These are phyloP conservation scores for Aspergillus neotritici DNA, from an alignment of 2,329 filamentous ascomycete species.

Conservation along the genomic window DNA sequence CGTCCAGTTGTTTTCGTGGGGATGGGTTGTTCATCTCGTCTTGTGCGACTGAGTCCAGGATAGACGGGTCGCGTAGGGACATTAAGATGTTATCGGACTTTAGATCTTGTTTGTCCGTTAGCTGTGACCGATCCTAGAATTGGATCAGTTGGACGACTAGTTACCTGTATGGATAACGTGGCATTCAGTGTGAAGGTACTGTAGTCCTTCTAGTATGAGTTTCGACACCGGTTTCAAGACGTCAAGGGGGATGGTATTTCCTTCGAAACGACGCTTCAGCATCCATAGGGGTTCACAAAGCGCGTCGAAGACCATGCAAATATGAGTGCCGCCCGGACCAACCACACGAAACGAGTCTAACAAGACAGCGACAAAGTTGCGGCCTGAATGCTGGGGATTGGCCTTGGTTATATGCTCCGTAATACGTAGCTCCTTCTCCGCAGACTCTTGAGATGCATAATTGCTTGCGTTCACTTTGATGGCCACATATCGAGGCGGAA, in stretches of 20 bases:
- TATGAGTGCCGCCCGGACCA: slow-evolving; percentile 25
- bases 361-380: slow-evolving; percentile 27
- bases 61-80: slow-evolving; percentile 20
- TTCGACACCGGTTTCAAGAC: slow-evolving; percentile 27
- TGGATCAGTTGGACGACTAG: slow-evolving; percentile 1
- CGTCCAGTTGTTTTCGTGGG: slow-evolving; percentile 22
- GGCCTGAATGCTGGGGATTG: slow-evolving; percentile 26
- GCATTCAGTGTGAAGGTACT: slow-evolving; percentile 38
- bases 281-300: slow-evolving; percentile 33
- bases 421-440: slow-evolving; percentile 28
- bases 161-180: slow-evolving; percentile 38
- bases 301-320: slow-evolving; percentile 34
- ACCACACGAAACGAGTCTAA: slow-evolving; percentile 30
- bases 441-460: slow-evolving; percentile 13
- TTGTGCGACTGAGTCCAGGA: slow-evolving; percentile 21
- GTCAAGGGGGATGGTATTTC: slow-evolving; percentile 20
- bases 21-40: slow-evolving; percentile 21
- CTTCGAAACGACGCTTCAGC: slow-evolving; percentile 22
- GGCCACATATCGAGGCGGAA: slow-evolving; percentile 25
- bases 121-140: slow-evolving; percentile 2
- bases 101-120: slow-evolving; percentile 25
- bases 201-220: slow-evolving; percentile 34
- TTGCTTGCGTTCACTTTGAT: slow-evolving; percentile 32
- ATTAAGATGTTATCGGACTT: slow-evolving; percentile 39
- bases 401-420: slow-evolving; percentile 24